phyloP scores from a whole-genome alignment of 306 rosid genomes.

The Rosa chinensis region DNA sequence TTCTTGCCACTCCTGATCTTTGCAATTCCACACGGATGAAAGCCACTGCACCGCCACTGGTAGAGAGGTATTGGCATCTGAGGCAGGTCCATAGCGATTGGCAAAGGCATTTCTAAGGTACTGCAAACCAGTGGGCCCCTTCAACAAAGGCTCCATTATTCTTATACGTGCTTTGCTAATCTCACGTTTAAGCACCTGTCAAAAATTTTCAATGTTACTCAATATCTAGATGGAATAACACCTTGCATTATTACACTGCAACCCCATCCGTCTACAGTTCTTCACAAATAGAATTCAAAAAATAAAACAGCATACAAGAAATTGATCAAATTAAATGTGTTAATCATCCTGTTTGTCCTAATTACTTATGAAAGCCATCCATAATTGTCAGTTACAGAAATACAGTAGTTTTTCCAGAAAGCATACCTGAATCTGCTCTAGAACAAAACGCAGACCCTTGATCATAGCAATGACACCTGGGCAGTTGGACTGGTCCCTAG shows the following conservation, averaged over 20 bases:
- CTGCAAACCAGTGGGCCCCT: constrained; percentile 87
- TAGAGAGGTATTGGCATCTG: constrained; percentile 57
- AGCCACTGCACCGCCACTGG: constrained; percentile 71
- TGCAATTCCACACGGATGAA: constrained; percentile 56
- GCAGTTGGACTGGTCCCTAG: constrained; percentile 46
- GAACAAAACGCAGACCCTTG: constrained; percentile 81
- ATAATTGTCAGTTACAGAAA: neutral
- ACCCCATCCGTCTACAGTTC: neutral
- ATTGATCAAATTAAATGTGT: neutral
- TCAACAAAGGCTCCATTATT: constrained; percentile 72
- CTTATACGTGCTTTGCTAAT: constrained; percentile 84
- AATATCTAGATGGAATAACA: neutral
- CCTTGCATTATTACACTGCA: neutral
- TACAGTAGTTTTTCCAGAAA: neutral
- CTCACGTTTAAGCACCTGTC: constrained; percentile 80
- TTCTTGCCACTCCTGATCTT: constrained; percentile 88
- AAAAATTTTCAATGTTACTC: constrained; percentile 15
- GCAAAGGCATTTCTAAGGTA: constrained; percentile 82
- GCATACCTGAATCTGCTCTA: constrained; percentile 86
- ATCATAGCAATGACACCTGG: constrained; percentile 72
- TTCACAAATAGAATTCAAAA: neutral
- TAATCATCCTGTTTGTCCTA: neutral
- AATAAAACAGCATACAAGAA: neutral
- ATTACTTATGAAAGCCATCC: neutral
- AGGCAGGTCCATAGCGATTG: constrained; percentile 70